Evolutionary conservation across 1,139 yeast species (phyloP).

Genomic region (Debaryomyces fabryi): DNA sequence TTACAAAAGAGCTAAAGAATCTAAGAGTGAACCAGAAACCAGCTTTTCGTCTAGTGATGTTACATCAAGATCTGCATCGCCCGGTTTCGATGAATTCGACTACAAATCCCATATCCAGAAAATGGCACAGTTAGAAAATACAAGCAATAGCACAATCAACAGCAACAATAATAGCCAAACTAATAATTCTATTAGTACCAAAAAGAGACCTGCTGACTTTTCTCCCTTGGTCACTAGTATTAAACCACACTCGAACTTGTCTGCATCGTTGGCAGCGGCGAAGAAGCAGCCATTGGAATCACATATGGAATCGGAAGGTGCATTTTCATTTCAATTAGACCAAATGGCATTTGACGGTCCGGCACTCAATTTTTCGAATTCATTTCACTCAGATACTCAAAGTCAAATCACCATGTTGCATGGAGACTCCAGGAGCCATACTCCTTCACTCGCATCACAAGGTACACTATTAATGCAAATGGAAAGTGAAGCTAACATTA

Average conservation of each 20-base stretch:
- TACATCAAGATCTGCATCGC: neutral
- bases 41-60: constrained; percentile 1
- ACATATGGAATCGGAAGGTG: constrained; percentile 3
- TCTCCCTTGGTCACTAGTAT: constrained; percentile 29
- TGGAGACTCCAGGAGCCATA: neutral
- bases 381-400: constrained; percentile 6
- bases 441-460: constrained; percentile 1
- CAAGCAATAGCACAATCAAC: constrained; percentile 7
- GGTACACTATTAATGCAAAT: constrained; percentile 4
- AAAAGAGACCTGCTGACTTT: constrained; percentile 39
- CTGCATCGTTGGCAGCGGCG: constrained; percentile 18
- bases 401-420: neutral
- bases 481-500: neutral
- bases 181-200: constrained; percentile 17
- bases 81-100: constrained; percentile 55
- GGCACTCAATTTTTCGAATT: constrained; percentile 20
- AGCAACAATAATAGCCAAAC: neutral
- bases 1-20: constrained; percentile 1
- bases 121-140: constrained; percentile 46
- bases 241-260: constrained; percentile 20
- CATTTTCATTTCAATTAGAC: constrained; percentile 34
- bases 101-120: constrained; percentile 68
- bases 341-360: constrained; percentile 42
- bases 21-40: neutral
- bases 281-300: constrained; percentile 6